These are phyloP conservation scores for Dictyostelium firmibasis DNA, from an alignment of 78 protist genomes.

Conservation along the genomic window DNA sequence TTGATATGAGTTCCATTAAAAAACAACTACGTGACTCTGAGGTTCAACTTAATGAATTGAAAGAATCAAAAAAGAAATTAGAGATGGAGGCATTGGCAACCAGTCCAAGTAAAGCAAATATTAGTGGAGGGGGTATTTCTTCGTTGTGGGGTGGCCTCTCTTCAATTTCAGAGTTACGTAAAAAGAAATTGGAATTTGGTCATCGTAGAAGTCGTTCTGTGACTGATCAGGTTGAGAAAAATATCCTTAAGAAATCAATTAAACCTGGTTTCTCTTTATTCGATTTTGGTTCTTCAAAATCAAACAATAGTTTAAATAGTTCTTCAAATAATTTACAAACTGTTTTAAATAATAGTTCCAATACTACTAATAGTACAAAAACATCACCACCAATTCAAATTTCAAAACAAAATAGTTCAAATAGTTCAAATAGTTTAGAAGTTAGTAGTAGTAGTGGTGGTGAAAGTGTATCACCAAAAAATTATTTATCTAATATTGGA, in stretches of 20 bases:
- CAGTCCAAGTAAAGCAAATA: constrained; percentile 4
- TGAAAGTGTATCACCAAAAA: not conserved
- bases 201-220: constrained; percentile 61
- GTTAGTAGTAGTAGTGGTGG: not conserved
- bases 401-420: not conserved
- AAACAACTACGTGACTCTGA: constrained; percentile 60
- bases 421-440: not conserved
- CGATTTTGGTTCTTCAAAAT: not conserved
- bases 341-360: not conserved
- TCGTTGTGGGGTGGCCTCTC: constrained; percentile 32
- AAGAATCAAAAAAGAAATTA: constrained; percentile 64
- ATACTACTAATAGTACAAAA: too few relatives aligned
- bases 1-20: constrained; percentile 38
- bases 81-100: constrained; percentile 67
- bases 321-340: not conserved
- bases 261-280: not conserved
- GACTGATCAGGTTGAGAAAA: constrained; percentile 66
- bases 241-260: constrained; percentile 44
- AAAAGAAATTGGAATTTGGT: constrained; percentile 76
- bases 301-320: not conserved
- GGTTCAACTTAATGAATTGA: constrained; percentile 37
- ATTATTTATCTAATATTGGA: not conserved
- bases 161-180: constrained; percentile 53
- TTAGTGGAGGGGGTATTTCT: not conserved
- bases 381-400: not conserved